These are phyloP conservation scores for Claviceps africana DNA, from an alignment of 2,329 filamentous ascomycete genomes.

Conservation along the genomic window DNA sequence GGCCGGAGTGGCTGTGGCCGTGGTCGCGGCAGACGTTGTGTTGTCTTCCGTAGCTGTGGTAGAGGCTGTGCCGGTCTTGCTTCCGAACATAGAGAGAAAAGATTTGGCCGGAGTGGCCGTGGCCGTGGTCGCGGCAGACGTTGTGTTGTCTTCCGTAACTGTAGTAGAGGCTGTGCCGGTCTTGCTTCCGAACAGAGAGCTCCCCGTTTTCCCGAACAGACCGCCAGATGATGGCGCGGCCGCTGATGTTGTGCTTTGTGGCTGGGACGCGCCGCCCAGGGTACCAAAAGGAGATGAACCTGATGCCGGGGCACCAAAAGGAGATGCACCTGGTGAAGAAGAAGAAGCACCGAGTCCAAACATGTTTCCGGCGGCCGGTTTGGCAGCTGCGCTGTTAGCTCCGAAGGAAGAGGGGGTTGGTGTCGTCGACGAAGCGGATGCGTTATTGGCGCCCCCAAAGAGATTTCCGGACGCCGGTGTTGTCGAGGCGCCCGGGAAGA, in stretches of 20 bases:
- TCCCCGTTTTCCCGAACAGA: conserved; percentile 17
- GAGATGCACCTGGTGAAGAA: conserved; percentile 1
- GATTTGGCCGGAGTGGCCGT: conserved; percentile 14
- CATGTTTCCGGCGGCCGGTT: conserved; percentile 14
- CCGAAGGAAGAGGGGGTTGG: conserved; percentile 9
- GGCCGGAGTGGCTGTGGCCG: conserved; percentile 16
- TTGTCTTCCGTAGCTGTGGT: not conserved
- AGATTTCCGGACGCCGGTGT: conserved; percentile 9
- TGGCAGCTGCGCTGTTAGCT: conserved; percentile 9
- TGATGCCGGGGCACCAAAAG: conserved; percentile 8
- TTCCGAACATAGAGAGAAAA: conserved; percentile 20
- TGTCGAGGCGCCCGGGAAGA: conserved; percentile 17
- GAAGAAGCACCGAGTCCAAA: conserved; percentile 12
- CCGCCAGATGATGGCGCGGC: conserved; percentile 15
- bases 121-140: conserved; percentile 11
- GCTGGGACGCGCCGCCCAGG: conserved; percentile 6
- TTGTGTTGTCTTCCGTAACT: not conserved
- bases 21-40: conserved; percentile 6
- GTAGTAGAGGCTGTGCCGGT: conserved; percentile 1
- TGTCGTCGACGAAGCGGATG: conserved; percentile 6
- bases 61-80: conserved; percentile 5
- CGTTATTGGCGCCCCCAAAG: conserved; percentile 8
- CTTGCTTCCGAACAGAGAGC: conserved; percentile 17
- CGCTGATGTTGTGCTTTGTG: conserved; percentile 11
- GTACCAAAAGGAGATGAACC: conserved; percentile 7